These are phyloP conservation scores for Hypoxylon rubiginosum DNA, from an alignment of 2,329 filamentous ascomycete species.

Conservation along the genomic window DNA sequence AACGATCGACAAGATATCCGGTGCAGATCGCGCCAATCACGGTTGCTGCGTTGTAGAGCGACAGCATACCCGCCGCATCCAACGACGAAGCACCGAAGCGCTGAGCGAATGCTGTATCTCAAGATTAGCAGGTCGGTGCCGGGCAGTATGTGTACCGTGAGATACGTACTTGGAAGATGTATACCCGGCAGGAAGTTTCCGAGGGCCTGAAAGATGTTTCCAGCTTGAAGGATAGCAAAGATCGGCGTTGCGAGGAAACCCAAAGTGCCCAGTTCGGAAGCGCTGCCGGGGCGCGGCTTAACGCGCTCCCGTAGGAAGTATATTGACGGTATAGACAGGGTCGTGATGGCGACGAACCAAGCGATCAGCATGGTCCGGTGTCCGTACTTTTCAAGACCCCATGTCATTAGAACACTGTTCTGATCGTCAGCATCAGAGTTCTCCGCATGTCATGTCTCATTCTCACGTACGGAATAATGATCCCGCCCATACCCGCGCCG, in stretches of 20 bases:
- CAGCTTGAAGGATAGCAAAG: conserved; percentile 32
- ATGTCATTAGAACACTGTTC: conserved; percentile 33
- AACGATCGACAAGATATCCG: conserved; percentile 30
- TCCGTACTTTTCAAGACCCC: conserved; percentile 32
- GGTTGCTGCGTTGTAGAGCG: conserved; percentile 34
- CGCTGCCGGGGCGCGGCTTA: neutral
- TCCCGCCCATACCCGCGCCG: conserved; percentile 31
- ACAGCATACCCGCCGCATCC: conserved; percentile 34
- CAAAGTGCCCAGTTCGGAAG: conserved; percentile 21
- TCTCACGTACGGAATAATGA: conserved; percentile 33
- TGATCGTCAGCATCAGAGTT: neutral
- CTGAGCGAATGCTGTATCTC: conserved; percentile 23
- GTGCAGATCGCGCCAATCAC: conserved; percentile 36
- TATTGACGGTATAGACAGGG: conserved; percentile 28
- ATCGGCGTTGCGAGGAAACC: conserved; percentile 29
- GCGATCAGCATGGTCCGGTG: conserved; percentile 28
- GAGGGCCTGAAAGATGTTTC: conserved; percentile 32
- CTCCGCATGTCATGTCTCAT: neutral
- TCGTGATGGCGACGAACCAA: conserved; percentile 30
- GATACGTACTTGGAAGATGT: conserved; percentile 30
- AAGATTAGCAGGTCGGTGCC: conserved; percentile 5
- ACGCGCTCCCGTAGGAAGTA: conserved; percentile 34
- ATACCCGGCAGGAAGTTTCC: conserved; percentile 38
- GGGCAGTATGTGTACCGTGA: neutral
- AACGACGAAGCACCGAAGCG: conserved; percentile 28